A percentile compares a stretch with the other conserved stretches of the same genome.
Evolutionary conservation across 1,139 yeast species (phyloP).

Genomic region (Candida anutae): DNA sequence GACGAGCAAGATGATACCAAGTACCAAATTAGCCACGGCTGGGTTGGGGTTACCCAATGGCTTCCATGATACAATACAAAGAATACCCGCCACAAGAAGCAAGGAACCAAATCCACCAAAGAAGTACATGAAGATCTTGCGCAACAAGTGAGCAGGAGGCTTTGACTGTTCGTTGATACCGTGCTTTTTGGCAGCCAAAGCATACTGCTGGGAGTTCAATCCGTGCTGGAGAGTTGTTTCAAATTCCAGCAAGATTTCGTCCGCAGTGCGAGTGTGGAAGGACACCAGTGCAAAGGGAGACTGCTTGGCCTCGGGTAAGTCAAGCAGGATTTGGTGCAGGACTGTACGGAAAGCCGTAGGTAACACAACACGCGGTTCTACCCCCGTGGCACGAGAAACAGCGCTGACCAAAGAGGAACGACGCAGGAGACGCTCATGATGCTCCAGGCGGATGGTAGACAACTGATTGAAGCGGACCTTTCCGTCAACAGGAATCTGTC

Average conservation of each 20-base stretch:
- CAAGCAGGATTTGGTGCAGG: not conserved
- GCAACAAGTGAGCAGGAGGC: slow-evolving; percentile 25
- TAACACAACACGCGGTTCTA: slow-evolving; percentile 12
- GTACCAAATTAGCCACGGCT: slow-evolving; percentile 35
- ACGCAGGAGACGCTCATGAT: not conserved
- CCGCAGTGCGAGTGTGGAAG: slow-evolving; percentile 18
- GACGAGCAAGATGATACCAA: slow-evolving; percentile 36
- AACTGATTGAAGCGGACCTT: slow-evolving; percentile 5
- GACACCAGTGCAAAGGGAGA: slow-evolving; percentile 13
- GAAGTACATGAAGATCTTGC: slow-evolving; percentile 28
- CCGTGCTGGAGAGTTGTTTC: slow-evolving; percentile 13
- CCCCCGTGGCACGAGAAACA: not conserved
- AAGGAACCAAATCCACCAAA: slow-evolving; percentile 48
- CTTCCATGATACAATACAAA: slow-evolving; percentile 41
- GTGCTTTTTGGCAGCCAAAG: slow-evolving; percentile 11
- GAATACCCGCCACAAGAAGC: slow-evolving; percentile 37
- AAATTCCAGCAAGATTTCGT: slow-evolving; percentile 16
- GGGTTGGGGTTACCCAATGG: slow-evolving; percentile 45
- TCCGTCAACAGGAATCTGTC: slow-evolving; percentile 3
- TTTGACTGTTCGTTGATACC: slow-evolving; percentile 35
- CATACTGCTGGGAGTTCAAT: slow-evolving; percentile 10
- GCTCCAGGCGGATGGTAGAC: not conserved
- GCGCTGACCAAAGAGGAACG: not conserved
- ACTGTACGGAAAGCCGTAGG: slow-evolving; percentile 32
- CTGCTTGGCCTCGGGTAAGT: not conserved